A percentile compares a stretch with the other conserved stretches of the same genome.
Conservation (phyloP, 441 rosid genomes). For the Pelargonium cotyledonis region DNA sequence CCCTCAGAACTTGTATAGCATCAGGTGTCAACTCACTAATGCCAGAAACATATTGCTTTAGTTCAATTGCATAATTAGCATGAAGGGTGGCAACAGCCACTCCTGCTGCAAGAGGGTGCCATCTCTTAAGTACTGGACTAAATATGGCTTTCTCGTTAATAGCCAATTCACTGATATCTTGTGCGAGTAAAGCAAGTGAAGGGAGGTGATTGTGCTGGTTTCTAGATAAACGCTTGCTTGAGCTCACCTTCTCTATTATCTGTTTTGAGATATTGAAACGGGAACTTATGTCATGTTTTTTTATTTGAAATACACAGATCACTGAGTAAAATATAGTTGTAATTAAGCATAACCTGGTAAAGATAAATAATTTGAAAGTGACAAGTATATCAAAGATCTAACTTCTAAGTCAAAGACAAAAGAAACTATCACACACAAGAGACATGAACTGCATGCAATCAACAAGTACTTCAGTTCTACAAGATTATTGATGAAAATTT, state of each 20-base stretch:
- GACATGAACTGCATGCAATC: not conserved
- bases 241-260: constrained; percentile 48
- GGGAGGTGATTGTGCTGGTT: constrained; percentile 45
- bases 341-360: not conserved
- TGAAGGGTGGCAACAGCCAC: constrained; percentile 77
- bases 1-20: constrained; percentile 53
- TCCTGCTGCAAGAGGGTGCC: constrained; percentile 74
- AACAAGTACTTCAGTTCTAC: not conserved
- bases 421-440: not conserved
- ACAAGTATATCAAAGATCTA: not conserved
- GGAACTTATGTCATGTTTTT: constrained; percentile 14
- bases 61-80: constrained; percentile 50
- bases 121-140: constrained; percentile 59
- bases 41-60: constrained; percentile 45
- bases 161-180: constrained; percentile 50
- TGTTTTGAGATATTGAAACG: constrained; percentile 27
- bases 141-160: constrained; percentile 58
- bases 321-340: not conserved
- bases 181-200: constrained; percentile 51
- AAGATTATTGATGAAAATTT: not conserved
- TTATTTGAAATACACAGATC: not conserved
- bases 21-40: constrained; percentile 62
- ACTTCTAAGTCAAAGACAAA: not conserved
- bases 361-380: not conserved
- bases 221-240: constrained; percentile 32